A percentile compares a stretch with the other conserved stretches of the same genome.
phyloP scores from a whole-genome alignment of 148 eudicot species.

The Camellia lanceoleosa region DNA sequence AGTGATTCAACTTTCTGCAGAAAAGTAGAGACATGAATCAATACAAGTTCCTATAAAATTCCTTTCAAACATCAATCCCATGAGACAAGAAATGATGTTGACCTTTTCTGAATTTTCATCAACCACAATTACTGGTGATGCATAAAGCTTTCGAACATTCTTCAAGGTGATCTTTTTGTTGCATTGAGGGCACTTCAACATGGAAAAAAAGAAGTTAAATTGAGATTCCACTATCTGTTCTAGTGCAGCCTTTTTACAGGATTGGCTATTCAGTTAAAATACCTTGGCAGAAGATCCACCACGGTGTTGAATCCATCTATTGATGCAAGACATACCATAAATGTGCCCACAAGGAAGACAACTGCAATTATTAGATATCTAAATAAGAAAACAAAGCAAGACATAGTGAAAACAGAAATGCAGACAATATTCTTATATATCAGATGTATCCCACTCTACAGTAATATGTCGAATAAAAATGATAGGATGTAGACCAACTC shows the following conservation, averaged over 20 bases:
- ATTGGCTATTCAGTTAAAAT: not conserved
- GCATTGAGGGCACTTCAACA: slow-evolving; percentile 51
- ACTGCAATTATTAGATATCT: slow-evolving; percentile 11
- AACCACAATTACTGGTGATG: slow-evolving; percentile 40
- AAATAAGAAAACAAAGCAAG: not conserved
- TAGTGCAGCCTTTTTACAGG: not conserved
- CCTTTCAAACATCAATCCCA: not conserved
- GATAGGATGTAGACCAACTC: no score
- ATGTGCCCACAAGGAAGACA: slow-evolving; percentile 52
- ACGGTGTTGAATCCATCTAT: slow-evolving; percentile 43
- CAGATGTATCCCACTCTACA: no score
- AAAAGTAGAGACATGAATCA: not conserved
- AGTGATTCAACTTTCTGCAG: slow-evolving; percentile 38
- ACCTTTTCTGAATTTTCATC: slow-evolving; percentile 54
- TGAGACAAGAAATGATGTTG: not conserved
- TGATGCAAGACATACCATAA: slow-evolving; percentile 53
- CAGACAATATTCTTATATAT: no score
- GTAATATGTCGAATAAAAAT: no score
- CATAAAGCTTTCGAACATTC: slow-evolving; percentile 47
- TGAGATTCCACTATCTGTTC: not conserved
- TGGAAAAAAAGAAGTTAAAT: not conserved
- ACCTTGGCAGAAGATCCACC: slow-evolving; percentile 35
- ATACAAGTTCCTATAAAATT: not conserved
- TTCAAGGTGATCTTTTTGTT: slow-evolving; percentile 38
- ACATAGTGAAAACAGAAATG: no score